These are phyloP conservation scores for Colletotrichum noveboracense DNA, from an alignment of 2,329 filamentous ascomycete species.

Conservation along the genomic window DNA sequence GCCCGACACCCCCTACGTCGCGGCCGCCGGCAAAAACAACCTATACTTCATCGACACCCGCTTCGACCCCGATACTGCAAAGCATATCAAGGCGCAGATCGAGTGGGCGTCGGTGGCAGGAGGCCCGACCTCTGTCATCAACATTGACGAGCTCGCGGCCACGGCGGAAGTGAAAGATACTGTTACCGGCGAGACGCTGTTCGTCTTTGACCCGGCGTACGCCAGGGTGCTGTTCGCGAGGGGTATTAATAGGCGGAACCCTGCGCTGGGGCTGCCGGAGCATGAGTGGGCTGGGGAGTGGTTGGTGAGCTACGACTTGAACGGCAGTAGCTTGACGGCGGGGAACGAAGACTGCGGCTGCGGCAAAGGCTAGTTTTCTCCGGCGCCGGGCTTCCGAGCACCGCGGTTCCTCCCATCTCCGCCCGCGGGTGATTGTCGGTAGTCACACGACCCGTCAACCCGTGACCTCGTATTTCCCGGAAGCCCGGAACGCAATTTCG, in stretches of 20 bases:
- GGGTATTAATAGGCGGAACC: constrained; percentile 20
- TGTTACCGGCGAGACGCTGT: neutral
- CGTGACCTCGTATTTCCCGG: neutral
- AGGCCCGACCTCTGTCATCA: neutral
- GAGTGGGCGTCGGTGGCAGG: neutral
- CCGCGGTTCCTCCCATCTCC: neutral
- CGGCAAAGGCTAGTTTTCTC: neutral
- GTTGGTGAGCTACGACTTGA: constrained; percentile 3
- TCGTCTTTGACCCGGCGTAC: constrained; percentile 19
- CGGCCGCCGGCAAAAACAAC: constrained; percentile 8
- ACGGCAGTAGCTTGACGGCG: neutral
- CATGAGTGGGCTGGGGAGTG: constrained; percentile 1
- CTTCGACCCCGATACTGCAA: neutral
- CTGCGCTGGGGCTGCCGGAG: constrained; percentile 5
- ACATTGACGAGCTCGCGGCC: constrained; percentile 1
- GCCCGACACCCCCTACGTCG: constrained; percentile 22
- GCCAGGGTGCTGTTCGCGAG: constrained; percentile 16
- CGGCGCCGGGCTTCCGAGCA: neutral
- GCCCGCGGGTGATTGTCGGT: neutral
- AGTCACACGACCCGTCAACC: neutral
- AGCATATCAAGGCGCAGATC: constrained; percentile 19
- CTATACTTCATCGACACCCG: constrained; percentile 24
- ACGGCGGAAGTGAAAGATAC: neutral
- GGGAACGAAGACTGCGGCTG: neutral
- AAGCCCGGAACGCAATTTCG: neutral